Evolutionary conservation across 352 stramenopile genomes (phyloP).

Genomic region (Pythium brassicae): DNA sequence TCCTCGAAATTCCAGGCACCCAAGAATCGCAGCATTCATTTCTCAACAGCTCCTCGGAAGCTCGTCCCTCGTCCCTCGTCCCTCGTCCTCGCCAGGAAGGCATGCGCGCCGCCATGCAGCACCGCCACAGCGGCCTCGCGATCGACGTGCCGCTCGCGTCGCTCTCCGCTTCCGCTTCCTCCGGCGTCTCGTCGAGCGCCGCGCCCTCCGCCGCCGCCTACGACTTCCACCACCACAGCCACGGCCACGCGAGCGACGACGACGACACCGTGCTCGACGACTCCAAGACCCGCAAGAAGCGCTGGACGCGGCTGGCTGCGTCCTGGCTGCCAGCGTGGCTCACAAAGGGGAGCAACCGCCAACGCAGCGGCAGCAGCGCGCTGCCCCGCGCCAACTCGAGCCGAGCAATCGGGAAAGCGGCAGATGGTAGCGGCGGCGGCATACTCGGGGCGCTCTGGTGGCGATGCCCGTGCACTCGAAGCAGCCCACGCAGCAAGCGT

Average conservation of each 20-base stretch:
- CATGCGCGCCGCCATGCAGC: neutral
- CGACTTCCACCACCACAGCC: neutral
- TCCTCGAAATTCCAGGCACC: too few relatives aligned
- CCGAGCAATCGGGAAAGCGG: too few relatives aligned
- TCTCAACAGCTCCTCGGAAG: too few relatives aligned
- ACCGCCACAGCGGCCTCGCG: slow-evolving; percentile 4
- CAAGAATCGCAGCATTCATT: too few relatives aligned
- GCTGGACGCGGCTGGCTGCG: neutral
- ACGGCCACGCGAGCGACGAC: slow-evolving; percentile 2
- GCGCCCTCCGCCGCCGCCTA: neutral
- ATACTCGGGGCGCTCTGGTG: neutral
- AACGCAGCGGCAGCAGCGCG: neutral
- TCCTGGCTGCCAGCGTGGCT: slow-evolving; percentile 1
- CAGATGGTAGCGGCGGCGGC: too few relatives aligned
- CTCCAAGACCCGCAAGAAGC: neutral
- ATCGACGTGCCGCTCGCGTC: slow-evolving; percentile 4
- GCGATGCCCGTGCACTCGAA: neutral
- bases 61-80: too few relatives aligned
- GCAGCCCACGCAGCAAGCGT: slow-evolving; percentile 1
- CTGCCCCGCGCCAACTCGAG: neutral
- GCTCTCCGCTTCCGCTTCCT: neutral
- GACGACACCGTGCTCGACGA: neutral
- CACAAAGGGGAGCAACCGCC: neutral
- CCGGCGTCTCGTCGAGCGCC: too few relatives aligned
- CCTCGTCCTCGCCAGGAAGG: too few relatives aligned